Base-by-base conservation (phyloP, 1,139 yeast genomes). In the Zygosaccharomyces sapae region DNA sequence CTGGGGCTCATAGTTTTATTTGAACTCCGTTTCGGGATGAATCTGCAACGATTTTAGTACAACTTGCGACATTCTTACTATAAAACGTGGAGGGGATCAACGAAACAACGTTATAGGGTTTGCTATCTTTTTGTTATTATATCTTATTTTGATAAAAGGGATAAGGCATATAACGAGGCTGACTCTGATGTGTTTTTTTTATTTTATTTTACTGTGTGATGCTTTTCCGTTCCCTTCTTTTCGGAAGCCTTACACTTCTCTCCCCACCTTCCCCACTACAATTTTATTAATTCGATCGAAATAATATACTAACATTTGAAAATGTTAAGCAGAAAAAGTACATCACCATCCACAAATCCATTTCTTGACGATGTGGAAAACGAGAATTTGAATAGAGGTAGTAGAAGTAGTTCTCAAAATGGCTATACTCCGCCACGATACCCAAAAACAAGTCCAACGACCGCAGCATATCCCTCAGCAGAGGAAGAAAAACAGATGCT, bases 401-500 rank as follows among this genome's bases (percentile, higher is more conserved):
- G 33, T 10, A 33, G 31, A 22, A 22, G 27, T 25, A 41, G 41
- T 22, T 18, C 24, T 9, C 33, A 33, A 3, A 31, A 37, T 22
- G 37, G 13, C n/a, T 25, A 24, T 13, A 31, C 33, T 25, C 38
- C 20, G 16, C 40, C 40, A 10, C 12, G n/a, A 27, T 27, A 27
- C 12, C 31, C 31, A 9, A 27, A 12, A 12, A 43, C 41, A 25
- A 13, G 31, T 12, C 13, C 24, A 25, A 33, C 34, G 12, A 9
- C 31, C 12, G n/a, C 12, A 43, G 56, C 49, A 40, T 59, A 62
- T 47, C 59, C 59, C 39, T 69, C 57, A 70, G 59, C 70, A 18
- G 52, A 55, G 33, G 64, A 66, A 41, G 67, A 66, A 47, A 66
- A 66, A 46, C 65, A 63, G 22, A 54, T 58, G 39, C 39, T 65